A percentile compares a stretch with the other conserved stretches of the same genome.
Conservation (phyloP, 805 yeast genomes). For the Grigorovia humatica region DNA sequence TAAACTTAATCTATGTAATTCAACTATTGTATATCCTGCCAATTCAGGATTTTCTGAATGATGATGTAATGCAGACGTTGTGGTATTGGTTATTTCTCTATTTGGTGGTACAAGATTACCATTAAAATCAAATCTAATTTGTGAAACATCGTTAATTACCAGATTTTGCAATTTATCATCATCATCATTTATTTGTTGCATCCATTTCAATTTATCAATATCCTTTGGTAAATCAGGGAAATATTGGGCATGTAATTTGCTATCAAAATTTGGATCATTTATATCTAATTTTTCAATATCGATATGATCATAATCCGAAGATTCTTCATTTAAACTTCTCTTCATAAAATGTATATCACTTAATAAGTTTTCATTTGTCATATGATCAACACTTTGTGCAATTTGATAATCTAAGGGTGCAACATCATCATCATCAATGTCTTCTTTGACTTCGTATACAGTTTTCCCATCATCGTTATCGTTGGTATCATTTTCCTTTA, state of each 20-base stretch:
- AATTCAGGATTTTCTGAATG: constrained; percentile 81
- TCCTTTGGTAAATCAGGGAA: constrained; percentile 87
- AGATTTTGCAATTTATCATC: constrained; percentile 9
- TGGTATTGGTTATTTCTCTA: constrained; percentile 38
- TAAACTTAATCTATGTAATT: constrained; percentile 67
- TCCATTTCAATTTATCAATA: constrained; percentile 79
- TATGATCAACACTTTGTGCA: constrained; percentile 35
- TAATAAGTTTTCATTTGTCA: constrained; percentile 34
- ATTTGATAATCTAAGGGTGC: constrained; percentile 42
- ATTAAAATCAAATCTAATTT: constrained; percentile 77
- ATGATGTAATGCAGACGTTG: constrained; percentile 72
- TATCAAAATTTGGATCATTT: constrained; percentile 68
- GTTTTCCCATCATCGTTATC: neutral
- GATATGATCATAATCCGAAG: constrained; percentile 10
- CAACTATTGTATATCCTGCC: constrained; percentile 87
- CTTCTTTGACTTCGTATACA: constrained; percentile 25
- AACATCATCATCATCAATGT: constrained; percentile 41
- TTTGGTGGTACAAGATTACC: constrained; percentile 64
- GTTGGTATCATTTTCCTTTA: neutral
- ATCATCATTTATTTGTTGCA: constrained; percentile 53
- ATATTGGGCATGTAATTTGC: constrained; percentile 70
- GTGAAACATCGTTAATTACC: constrained; percentile 41
- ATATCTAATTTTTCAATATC: constrained; percentile 39
- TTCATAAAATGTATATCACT: constrained; percentile 56
- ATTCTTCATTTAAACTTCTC: constrained; percentile 27